Evolutionary conservation across 1,284 basidiomycete species (phyloP).

Genomic region (Puccinia polysora): DNA sequence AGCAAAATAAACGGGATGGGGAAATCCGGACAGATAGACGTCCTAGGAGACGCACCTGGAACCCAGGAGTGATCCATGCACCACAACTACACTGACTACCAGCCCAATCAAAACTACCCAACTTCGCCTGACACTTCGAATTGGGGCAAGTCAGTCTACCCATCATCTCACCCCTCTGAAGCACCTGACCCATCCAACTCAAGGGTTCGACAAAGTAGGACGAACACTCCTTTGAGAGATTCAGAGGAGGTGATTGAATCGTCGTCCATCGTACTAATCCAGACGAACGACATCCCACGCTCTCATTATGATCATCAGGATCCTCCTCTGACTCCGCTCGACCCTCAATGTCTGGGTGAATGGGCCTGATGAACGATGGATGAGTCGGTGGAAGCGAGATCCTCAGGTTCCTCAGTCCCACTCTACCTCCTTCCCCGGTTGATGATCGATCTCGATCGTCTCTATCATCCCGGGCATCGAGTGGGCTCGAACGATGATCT

Average conservation of each 20-base stretch:
- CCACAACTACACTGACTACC: constrained; percentile 86
- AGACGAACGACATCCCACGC: not conserved
- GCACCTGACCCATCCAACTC: constrained; percentile 86
- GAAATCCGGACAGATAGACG: not conserved
- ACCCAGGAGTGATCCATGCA: constrained; percentile 76
- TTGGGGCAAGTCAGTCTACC: constrained; percentile 91
- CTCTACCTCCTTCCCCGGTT: too few relatives aligned
- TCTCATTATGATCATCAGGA: not conserved
- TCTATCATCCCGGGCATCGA: too few relatives aligned
- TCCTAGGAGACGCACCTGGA: constrained; percentile 12
- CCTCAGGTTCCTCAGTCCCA: too few relatives aligned
- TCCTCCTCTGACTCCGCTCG: too few relatives aligned
- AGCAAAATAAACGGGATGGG: not conserved
- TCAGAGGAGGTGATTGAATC: not conserved
- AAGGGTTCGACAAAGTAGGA: constrained; percentile 58
- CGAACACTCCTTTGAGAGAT: constrained; percentile 1
- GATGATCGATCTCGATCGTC: too few relatives aligned
- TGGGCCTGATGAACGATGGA: too few relatives aligned
- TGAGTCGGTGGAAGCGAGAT: too few relatives aligned
- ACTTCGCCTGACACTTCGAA: constrained; percentile 77
- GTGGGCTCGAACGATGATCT: too few relatives aligned
- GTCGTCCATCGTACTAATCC: not conserved
- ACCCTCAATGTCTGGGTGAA: too few relatives aligned
- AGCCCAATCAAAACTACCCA: constrained; percentile 96
- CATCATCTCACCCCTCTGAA: constrained; percentile 67